Base-by-base conservation (phyloP, 2,329 filamentous ascomycete genomes). In the Lachnellula hyalina region DNA sequence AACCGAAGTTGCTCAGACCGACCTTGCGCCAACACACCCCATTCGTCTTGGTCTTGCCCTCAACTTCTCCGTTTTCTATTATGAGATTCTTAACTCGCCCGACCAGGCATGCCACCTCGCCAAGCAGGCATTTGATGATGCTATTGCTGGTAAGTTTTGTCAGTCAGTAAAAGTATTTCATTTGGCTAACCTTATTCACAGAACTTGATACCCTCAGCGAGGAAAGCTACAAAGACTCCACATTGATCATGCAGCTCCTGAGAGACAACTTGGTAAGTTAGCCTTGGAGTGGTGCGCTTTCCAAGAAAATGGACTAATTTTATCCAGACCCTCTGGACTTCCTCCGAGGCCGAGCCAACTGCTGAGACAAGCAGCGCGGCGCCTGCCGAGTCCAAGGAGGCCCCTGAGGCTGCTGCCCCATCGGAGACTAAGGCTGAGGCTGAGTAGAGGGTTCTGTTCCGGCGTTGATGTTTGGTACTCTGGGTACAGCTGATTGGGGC, bases 41-140 rank as follows among this genome's bases (percentile, higher is more conserved):
- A 97, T 97, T 80, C 92, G 93, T 71, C 90, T 97, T 64, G 93
- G 93, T 75, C 87, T 97, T 70, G 93, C 93, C 66, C 86, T 97
- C 67, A 97, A 96, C 87, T 96, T 97, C 85, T 96, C 92, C 63
- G 93, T 96, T 71, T 96, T 96, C 83, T 96, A 96, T 85, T 96
- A 96, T 77, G 94, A 96, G 84, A 96, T 96, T 74, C 82, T 96
- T 72, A 97, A 96, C 87, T 95, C 92, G 35, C 93, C 92, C 70
- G 92, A 96, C 77, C 90, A 89, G 73, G 93, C 93, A 71, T 97
- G 93, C 85, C 93, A 97, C 74, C 86, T 97, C 65, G 93, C 93
- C 77, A 97, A 97, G 86, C 93, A 97, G 82, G 93, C 94, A 49
- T 97, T 97, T 72, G 93, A 97, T 74, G 93, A 96, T 75, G 93